phyloP scores from a whole-genome alignment of 148 eudicot species.

The Talinum fruticosum region DNA sequence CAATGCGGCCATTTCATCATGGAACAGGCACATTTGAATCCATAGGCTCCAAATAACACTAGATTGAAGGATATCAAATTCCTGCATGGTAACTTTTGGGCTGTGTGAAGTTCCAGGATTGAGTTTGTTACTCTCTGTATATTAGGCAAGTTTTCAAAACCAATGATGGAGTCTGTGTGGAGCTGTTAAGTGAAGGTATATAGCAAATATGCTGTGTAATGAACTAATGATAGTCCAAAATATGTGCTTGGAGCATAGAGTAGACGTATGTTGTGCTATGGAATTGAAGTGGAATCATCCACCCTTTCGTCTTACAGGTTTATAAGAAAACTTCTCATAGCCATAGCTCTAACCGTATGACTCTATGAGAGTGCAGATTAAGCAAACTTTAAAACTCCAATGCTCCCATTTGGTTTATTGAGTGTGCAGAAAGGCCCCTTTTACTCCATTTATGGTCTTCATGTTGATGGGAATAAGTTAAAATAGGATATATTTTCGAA shows the following conservation, averaged over 20 bases:
- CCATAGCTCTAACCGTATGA: background rate
- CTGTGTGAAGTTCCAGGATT: background rate
- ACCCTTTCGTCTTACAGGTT: background rate
- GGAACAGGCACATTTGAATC: too few relatives aligned
- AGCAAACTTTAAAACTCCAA: background rate
- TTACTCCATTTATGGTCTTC: background rate
- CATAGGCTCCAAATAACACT: background rate
- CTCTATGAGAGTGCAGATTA: too few relatives aligned
- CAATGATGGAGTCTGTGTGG: background rate
- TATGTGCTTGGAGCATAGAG: background rate
- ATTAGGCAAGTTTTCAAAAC: background rate
- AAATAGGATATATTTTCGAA: too few relatives aligned
- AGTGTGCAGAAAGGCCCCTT: background rate
- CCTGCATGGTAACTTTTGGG: background rate
- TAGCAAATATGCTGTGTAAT: background rate
- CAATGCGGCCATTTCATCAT: too few relatives aligned
- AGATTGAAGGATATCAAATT: background rate
- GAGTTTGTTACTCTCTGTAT: background rate
- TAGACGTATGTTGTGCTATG: background rate
- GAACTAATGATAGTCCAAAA: background rate
- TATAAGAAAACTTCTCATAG: background rate
- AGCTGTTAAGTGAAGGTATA: background rate
- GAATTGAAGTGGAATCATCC: background rate
- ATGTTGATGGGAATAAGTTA: background rate
- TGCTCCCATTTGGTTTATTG: background rate